A percentile compares a stretch with the other conserved stretches of the same genome.
Evolutionary conservation across 495 filamentous ascomycete species (phyloP).

Genomic region (Diplogelasinospora grovesii): DNA sequence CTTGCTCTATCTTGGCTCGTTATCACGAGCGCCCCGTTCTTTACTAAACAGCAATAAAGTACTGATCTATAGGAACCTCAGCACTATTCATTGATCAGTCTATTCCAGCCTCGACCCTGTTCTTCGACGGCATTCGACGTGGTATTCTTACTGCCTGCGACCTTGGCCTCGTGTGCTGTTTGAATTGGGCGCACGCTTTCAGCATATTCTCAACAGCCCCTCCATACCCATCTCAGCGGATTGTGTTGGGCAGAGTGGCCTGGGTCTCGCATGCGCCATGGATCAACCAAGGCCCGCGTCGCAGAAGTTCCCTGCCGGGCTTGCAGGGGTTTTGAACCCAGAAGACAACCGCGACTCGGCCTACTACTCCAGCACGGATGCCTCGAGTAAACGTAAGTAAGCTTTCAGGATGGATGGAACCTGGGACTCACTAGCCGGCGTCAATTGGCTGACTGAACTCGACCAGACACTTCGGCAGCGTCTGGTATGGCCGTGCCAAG

Average conservation of each 20-base stretch:
- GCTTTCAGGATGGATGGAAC: background rate
- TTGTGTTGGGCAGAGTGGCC: background rate
- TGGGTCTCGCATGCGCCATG: too few relatives aligned
- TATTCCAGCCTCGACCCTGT: too few relatives aligned
- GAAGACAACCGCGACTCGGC: slow-evolving; percentile 49
- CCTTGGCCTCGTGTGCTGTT: background rate
- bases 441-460: slow-evolving; percentile 11
- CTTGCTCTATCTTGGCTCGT: background rate
- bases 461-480: slow-evolving; percentile 45
- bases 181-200: background rate
- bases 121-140: too few relatives aligned
- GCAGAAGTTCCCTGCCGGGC: slow-evolving; percentile 43
- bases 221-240: too few relatives aligned
- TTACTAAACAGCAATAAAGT: background rate
- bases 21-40: background rate
- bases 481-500: slow-evolving; percentile 38
- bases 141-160: background rate
- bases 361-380: slow-evolving; percentile 48
- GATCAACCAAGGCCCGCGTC: slow-evolving; percentile 32
- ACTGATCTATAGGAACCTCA: background rate
- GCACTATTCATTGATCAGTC: too few relatives aligned
- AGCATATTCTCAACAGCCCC: background rate
- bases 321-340: slow-evolving; percentile 45
- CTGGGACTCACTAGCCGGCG: slow-evolving; percentile 13
- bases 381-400: slow-evolving; percentile 48